Percentiles rank a stretch among this genome's conserved stretches.
Conservation (phyloP, 2,329 filamentous ascomycete genomes). For the Xylariales sp. region DNA sequence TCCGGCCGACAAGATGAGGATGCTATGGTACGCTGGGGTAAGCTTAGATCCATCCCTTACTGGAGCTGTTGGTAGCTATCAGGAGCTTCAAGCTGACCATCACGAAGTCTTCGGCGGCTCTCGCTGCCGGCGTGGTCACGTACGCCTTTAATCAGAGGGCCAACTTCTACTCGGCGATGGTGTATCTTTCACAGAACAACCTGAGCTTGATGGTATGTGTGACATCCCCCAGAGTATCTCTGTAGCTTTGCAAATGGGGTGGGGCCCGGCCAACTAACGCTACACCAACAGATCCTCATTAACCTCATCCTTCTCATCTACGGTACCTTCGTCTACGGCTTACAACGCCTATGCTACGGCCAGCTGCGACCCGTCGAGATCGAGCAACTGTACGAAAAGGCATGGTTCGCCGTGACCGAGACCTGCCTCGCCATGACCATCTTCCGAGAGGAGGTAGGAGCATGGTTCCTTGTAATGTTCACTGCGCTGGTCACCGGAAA, state of each 20-base stretch:
- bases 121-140: conserved; percentile 77
- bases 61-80: conserved; percentile 10
- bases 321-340: conserved; percentile 73
- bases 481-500: conserved; percentile 87
- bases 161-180: conserved; percentile 97
- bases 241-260: neutral
- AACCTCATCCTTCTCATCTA: conserved; percentile 84
- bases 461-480: conserved; percentile 96
- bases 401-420: conserved; percentile 97
- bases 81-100: conserved; percentile 12
- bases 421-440: conserved; percentile 98
- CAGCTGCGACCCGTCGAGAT: conserved; percentile 88
- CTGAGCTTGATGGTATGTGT: conserved; percentile 78
- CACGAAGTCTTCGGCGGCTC: conserved; percentile 68
- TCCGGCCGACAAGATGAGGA: conserved; percentile 43
- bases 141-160: conserved; percentile 92
- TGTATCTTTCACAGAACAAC: conserved; percentile 95
- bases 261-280: neutral
- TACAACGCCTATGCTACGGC: conserved; percentile 89
- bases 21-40: conserved; percentile 59
- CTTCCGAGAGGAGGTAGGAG: conserved; percentile 90
- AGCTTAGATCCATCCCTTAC: conserved; percentile 22
- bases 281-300: conserved; percentile 66
- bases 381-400: conserved; percentile 94
- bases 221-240: conserved; percentile 1